Evolutionary conservation across 495 filamentous ascomycete genomes (phyloP), one percentile per base, ranked within the genome.

Genomic region (Geopyxis carbonaria): DNA sequence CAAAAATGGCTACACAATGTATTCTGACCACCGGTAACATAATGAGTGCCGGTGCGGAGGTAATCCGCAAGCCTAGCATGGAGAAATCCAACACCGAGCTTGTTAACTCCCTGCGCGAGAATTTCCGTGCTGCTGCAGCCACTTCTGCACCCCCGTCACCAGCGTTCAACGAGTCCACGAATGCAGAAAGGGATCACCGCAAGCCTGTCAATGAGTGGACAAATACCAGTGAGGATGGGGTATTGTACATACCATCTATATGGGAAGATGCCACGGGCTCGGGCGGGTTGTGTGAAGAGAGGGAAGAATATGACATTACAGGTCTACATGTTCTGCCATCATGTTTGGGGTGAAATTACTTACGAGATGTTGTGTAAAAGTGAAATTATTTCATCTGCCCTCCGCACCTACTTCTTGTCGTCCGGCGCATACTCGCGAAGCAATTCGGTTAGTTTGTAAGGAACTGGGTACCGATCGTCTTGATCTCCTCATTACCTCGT

Each of bases 401-500:
- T 20, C 31, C n/a, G 39, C 51, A 14, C 20, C 47, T 10, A 23
- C 44, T 5, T 27, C 31, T 11, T 31, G 34, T 11, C 40, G 42
- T 16, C 37, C 59, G 15, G 54, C 54, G 19, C 59, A 66, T 27
- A 60, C 59, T 8, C 45, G 53, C 14, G 69, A 73, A 24, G 57
- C 61, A 1, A 55, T 74, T 2, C 51, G 72, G 5, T 59, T 74
- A 11, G 73, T 75, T 42, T 65, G 83, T 31, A 69, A 73, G 44
- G 78, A 86, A 46, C 63, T 99, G 40, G 67, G 73, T 35, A 73
- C 82, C 21, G 57, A 67, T 2, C 70, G 70, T 31, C 74, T 99
- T 43, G 82, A 94, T 61, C 69, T 99, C 15, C 67, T 95, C 30
- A 89, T 95, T 46, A 73, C 87, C 11, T 91, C 83, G 2, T 93